Percentiles rank a stretch among this genome's conserved stretches.
These are phyloP conservation scores for Myxozyma lipomycoides DNA, from an alignment of 805 yeast species.

Conservation along the genomic window DNA sequence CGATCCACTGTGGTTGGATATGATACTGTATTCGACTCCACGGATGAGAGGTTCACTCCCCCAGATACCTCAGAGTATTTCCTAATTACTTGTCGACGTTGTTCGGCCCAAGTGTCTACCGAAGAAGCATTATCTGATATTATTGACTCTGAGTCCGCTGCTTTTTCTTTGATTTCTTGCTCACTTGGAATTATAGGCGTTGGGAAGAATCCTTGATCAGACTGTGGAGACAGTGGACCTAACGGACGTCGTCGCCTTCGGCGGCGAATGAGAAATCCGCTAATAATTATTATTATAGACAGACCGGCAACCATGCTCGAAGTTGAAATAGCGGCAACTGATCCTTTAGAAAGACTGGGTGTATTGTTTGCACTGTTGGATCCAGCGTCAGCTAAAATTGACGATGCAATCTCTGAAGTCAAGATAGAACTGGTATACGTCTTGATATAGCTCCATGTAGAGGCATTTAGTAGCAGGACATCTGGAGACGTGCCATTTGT, in stretches of 20 bases:
- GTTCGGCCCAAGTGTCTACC: conserved; percentile 19
- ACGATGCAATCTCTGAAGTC: conserved; percentile 13
- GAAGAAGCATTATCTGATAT: neutral
- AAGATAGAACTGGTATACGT: conserved; percentile 8
- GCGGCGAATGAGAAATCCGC: conserved; percentile 33
- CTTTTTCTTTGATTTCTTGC: conserved; percentile 3
- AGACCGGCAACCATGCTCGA: conserved; percentile 43
- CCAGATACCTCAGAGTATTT: conserved; percentile 3
- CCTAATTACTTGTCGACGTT: conserved; percentile 13
- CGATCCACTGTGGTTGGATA: neutral
- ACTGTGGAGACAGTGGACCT: conserved; percentile 22
- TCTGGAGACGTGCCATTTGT: conserved; percentile 7
- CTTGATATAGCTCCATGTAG: conserved; percentile 15
- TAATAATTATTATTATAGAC: conserved; percentile 38
- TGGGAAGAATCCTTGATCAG: conserved; percentile 20
- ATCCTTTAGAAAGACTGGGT: conserved; percentile 34
- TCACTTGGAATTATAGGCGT: conserved; percentile 2
- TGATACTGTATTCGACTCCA: neutral
- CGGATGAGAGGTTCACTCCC: no score
- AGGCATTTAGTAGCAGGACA: conserved; percentile 11
- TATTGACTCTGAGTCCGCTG: conserved; percentile 1
- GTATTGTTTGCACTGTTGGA: conserved; percentile 11
- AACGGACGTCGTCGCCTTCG: conserved; percentile 26
- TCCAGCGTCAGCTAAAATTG: conserved; percentile 28
- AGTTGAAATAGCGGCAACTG: conserved; percentile 47